A percentile compares a stretch with the other conserved stretches of the same genome.
Conservation (phyloP, 179 eudicot species). For the Pouteria campechiana region DNA sequence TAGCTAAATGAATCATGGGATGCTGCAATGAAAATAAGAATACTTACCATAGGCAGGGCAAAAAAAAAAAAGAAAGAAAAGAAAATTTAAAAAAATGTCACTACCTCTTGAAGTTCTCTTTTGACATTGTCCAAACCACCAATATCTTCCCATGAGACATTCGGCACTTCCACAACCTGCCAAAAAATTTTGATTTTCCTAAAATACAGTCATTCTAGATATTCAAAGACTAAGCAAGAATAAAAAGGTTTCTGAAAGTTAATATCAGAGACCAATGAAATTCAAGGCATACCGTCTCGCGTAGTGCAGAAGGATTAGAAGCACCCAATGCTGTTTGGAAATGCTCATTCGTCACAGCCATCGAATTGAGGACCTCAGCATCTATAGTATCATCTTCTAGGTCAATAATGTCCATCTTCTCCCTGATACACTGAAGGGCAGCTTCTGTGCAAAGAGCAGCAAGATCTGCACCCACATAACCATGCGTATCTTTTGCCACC, state of each 20-base stretch:
- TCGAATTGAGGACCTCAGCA: constrained; percentile 69
- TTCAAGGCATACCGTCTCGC: constrained; percentile 51
- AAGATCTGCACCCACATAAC: constrained; percentile 73
- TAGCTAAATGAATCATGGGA: neutral
- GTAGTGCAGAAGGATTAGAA: constrained; percentile 68
- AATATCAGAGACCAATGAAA: neutral
- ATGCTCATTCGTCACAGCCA: constrained; percentile 75
- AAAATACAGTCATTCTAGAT: neutral
- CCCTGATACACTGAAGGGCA: constrained; percentile 81
- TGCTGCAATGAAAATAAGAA: neutral
- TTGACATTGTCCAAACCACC: constrained; percentile 70
- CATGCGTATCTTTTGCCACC: constrained; percentile 62
- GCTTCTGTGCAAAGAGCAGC: constrained; percentile 80
- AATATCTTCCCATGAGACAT: constrained; percentile 62
- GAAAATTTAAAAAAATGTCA: neutral
- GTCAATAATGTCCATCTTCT: constrained; percentile 78
- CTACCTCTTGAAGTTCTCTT: constrained; percentile 69
- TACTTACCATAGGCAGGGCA: neutral
- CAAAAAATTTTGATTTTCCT: neutral
- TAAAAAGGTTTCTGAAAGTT: neutral
- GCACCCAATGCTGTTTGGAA: constrained; percentile 44
- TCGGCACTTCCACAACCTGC: constrained; percentile 69
- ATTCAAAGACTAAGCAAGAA: neutral
- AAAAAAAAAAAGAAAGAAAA: neutral
- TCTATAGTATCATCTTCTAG: constrained; percentile 71